Conservation (phyloP, 1,139 yeast genomes). For the Hemisphaericaspora subhashii region DNA sequence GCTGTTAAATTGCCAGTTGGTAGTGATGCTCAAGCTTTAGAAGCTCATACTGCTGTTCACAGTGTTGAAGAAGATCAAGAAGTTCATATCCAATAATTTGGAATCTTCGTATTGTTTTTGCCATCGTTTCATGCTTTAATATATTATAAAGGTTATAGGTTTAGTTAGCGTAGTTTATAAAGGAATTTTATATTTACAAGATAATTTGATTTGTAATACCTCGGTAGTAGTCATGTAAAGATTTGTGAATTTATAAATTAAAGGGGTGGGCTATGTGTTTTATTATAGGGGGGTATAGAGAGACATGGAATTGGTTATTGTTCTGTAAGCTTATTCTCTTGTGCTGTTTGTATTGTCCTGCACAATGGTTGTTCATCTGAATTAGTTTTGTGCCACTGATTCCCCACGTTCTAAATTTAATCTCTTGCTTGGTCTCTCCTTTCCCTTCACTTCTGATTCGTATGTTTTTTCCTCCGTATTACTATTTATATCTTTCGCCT, state of each 20-base stretch:
- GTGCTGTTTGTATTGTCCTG: not conserved
- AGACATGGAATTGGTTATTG: too few relatives aligned
- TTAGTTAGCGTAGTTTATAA: too few relatives aligned
- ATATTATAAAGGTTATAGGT: constrained; percentile 4
- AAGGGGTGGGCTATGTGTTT: too few relatives aligned
- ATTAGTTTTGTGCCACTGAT: not conserved
- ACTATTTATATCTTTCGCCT: not conserved
- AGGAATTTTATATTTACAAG: too few relatives aligned
- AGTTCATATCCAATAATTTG: constrained; percentile 43
- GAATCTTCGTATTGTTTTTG: too few relatives aligned
- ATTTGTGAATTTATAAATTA: too few relatives aligned
- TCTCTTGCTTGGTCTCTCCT: not conserved
- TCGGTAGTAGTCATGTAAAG: too few relatives aligned
- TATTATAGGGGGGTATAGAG: too few relatives aligned
- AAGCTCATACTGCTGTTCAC: constrained; percentile 47
- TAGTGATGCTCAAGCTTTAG: constrained; percentile 42
- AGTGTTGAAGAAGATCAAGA: constrained; percentile 62
- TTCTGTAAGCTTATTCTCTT: too few relatives aligned
- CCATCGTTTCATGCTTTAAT: too few relatives aligned
- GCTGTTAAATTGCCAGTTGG: constrained; percentile 51
- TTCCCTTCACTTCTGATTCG: not conserved
- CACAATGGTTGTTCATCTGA: not conserved
- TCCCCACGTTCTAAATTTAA: too few relatives aligned
- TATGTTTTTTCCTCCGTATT: not conserved
- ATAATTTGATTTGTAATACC: too few relatives aligned